Evolutionary conservation across 768 basidiomycete genomes (phyloP).

Genomic region (Boletales sp.): DNA sequence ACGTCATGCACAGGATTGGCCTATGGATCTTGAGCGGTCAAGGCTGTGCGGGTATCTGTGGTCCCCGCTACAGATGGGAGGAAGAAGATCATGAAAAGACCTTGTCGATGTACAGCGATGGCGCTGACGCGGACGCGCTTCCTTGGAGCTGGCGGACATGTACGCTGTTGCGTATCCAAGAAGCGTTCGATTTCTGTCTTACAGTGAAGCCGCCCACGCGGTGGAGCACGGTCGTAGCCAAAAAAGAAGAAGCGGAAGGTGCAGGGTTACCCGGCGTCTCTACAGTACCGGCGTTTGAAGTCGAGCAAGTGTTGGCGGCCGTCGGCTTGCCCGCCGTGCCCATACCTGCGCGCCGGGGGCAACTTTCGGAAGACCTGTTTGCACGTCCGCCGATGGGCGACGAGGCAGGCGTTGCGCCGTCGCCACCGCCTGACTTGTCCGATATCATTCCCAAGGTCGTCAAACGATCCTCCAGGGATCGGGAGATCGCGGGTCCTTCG

Average conservation of each 20-base stretch:
- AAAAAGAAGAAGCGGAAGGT: slow-evolving; percentile 29
- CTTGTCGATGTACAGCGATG: slow-evolving; percentile 46
- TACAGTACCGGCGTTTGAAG: slow-evolving; percentile 40
- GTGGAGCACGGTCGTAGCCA: slow-evolving; percentile 33
- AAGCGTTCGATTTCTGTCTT: slow-evolving; percentile 80
- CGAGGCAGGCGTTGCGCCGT: slow-evolving; percentile 21
- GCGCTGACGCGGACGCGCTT: slow-evolving; percentile 45
- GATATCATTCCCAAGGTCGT: slow-evolving; percentile 45
- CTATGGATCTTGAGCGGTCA: slow-evolving; percentile 79
- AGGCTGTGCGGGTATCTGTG: slow-evolving; percentile 78
- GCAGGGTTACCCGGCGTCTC: slow-evolving; percentile 23
- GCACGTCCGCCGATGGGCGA: slow-evolving; percentile 39
- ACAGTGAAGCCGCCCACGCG: slow-evolving; percentile 37
- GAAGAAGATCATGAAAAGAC: slow-evolving; percentile 70
- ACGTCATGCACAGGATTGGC: slow-evolving; percentile 51
- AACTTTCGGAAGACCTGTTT: slow-evolving; percentile 66
- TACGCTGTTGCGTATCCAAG: slow-evolving; percentile 67
- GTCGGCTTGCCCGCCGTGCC: slow-evolving; percentile 50
- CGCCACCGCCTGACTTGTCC: slow-evolving; percentile 30
- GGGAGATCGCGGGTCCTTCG: slow-evolving; percentile 35
- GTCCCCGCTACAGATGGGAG: slow-evolving; percentile 82
- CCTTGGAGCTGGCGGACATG: slow-evolving; percentile 79
- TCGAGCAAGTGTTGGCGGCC: slow-evolving; percentile 56
- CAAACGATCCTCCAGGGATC: slow-evolving; percentile 47
- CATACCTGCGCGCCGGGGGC: slow-evolving; percentile 52